Conservation (phyloP, 176 grass and related monocot species). For the Hordeum marinum region DNA sequence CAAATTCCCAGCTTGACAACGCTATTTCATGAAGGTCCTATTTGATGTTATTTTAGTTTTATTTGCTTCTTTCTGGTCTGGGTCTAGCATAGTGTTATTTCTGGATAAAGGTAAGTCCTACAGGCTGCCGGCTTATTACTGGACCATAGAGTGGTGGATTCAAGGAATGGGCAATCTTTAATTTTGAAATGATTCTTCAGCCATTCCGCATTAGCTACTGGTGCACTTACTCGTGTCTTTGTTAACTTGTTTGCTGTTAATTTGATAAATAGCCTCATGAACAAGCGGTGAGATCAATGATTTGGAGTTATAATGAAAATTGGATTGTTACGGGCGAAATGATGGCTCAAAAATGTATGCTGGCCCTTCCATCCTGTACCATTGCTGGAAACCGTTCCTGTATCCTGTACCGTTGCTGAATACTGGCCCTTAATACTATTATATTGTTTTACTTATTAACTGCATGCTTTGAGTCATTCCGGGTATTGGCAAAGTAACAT, state of each 20-base stretch:
- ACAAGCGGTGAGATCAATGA: constrained; percentile 68
- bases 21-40: background rate
- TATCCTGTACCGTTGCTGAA: background rate
- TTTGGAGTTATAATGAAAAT: too few relatives aligned
- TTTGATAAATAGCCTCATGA: constrained; percentile 63
- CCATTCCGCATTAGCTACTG: constrained; percentile 21
- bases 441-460: constrained; percentile 8
- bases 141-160: constrained; percentile 93
- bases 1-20: background rate
- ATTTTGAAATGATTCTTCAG: constrained; percentile 99
- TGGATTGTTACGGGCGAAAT: too few relatives aligned
- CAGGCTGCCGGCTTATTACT: constrained; percentile 81
- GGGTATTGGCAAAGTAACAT: constrained; percentile 99
- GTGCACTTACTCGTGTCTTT: background rate
- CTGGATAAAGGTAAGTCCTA: constrained; percentile 70
- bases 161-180: constrained; percentile 99
- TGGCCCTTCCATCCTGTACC: background rate
- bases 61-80: background rate
- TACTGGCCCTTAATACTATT: background rate
- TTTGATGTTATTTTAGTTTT: background rate
- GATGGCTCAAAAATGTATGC: too few relatives aligned
- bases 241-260: constrained; percentile 12
- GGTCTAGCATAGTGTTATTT: constrained; percentile 30
- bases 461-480: constrained; percentile 15
- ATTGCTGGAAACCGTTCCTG: too few relatives aligned